Evolutionary conservation across 2,329 filamentous ascomycete species (phyloP).

Genomic region (Fusarium marasasianum): DNA sequence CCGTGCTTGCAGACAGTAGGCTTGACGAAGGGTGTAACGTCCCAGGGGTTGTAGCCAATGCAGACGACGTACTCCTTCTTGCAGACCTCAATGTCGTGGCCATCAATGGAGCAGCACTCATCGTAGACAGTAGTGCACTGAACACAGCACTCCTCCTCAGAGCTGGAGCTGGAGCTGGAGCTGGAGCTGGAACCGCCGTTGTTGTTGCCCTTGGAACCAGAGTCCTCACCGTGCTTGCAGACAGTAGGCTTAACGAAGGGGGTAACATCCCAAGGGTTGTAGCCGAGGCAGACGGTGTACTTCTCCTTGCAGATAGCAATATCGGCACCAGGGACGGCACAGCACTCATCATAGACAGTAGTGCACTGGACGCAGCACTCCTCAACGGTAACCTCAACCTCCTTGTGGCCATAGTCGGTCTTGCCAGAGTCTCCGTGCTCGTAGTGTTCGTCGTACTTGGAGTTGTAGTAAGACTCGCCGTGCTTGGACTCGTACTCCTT

Average conservation of each 20-base stretch:
- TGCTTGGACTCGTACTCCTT: constrained; percentile 12
- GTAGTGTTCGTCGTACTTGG: constrained; percentile 1
- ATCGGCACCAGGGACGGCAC: neutral
- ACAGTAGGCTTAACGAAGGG: constrained; percentile 16
- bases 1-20: constrained; percentile 32
- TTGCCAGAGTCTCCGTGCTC: neutral
- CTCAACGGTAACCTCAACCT: constrained; percentile 1
- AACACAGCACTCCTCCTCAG: constrained; percentile 27
- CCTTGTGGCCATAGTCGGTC: too few relatives aligned
- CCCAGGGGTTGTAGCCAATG: constrained; percentile 28
- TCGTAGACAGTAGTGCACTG: constrained; percentile 26
- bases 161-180: neutral
- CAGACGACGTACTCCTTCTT: constrained; percentile 20
- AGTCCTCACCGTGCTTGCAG: constrained; percentile 17
- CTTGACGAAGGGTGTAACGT: constrained; percentile 12
- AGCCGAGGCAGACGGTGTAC: constrained; percentile 25
- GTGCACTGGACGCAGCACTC: constrained; percentile 27
- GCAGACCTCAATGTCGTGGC: constrained; percentile 17
- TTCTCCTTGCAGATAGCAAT: constrained; percentile 9
- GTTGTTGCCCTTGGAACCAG: neutral
- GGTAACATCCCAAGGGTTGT: constrained; percentile 12
- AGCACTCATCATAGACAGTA: constrained; percentile 21
- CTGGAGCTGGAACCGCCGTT: neutral
- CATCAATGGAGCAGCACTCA: constrained; percentile 16
- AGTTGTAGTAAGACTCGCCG: constrained; percentile 12